These are phyloP conservation scores for Ramaria sp. DNA, from an alignment of 768 basidiomycete genomes.

Conservation along the genomic window DNA sequence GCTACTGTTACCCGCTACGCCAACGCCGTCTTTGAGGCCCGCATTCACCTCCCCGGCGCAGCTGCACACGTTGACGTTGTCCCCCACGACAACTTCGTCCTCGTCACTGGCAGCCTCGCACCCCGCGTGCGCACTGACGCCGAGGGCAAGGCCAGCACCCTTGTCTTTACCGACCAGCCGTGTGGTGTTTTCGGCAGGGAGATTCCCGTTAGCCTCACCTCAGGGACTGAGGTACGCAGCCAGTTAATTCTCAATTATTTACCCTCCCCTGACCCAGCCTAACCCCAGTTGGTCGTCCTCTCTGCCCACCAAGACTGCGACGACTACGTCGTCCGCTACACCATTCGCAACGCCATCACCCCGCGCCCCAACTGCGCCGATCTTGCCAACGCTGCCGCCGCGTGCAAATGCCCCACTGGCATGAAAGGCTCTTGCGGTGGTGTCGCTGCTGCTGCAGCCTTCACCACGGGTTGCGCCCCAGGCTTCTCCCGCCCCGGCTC, in stretches of 20 bases:
- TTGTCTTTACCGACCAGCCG: conserved; percentile 3
- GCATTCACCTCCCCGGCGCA: not conserved
- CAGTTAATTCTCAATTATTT: no score
- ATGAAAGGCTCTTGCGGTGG: no score
- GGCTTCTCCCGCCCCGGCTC: no score
- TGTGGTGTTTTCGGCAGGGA: conserved; percentile 2
- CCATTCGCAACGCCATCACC: not conserved
- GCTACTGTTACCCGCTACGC: not conserved
- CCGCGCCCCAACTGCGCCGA: no score
- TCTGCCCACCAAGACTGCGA: not conserved
- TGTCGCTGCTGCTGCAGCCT: no score
- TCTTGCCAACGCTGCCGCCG: no score
- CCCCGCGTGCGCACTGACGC: not conserved
- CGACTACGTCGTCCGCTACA: conserved; percentile 7
- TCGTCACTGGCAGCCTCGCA: not conserved
- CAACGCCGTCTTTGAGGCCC: not conserved
- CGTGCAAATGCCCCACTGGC: no score
- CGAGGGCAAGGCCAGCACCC: not conserved
- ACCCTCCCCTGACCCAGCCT: not conserved
- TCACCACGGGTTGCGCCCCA: no score
- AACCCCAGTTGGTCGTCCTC: not conserved
- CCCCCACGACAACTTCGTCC: not conserved
- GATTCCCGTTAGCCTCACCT: not conserved
- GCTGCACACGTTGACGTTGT: not conserved
- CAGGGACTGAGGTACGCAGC: not conserved